These are phyloP conservation scores for Phialemoniopsis sp. DNA, from an alignment of 2,329 filamentous ascomycete genomes.

Conservation along the genomic window DNA sequence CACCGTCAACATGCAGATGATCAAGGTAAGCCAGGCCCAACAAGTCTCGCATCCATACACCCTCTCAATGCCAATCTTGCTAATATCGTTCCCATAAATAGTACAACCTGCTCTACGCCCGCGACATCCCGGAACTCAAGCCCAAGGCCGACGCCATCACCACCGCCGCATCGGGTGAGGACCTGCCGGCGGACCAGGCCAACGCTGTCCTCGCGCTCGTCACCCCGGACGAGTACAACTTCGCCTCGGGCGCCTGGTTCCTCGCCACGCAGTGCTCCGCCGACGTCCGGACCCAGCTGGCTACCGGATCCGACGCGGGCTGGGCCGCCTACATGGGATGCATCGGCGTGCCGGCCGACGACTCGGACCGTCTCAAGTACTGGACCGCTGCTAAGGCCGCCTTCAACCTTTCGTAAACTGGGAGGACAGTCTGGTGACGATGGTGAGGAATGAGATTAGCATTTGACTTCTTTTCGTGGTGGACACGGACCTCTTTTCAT, in stretches of 20 bases:
- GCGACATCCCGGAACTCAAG: slow-evolving; percentile 30
- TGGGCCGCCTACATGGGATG: slow-evolving; percentile 44
- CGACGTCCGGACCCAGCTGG: slow-evolving; percentile 25
- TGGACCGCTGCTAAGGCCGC: slow-evolving; percentile 42
- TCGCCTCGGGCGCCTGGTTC: slow-evolving; percentile 50
- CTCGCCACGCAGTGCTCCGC: slow-evolving; percentile 35
- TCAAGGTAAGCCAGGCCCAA: too few relatives aligned
- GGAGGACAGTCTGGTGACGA: slow-evolving; percentile 15
- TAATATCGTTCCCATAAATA: too few relatives aligned
- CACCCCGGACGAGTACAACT: slow-evolving; percentile 45
- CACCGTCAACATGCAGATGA: slow-evolving; percentile 53
- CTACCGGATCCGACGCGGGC: slow-evolving; percentile 30
- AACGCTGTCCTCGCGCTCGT: slow-evolving; percentile 39
- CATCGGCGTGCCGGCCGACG: slow-evolving; percentile 28
- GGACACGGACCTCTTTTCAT: too few relatives aligned
- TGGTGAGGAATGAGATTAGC: slow-evolving; percentile 5
- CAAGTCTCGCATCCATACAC: too few relatives aligned
- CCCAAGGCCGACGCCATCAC: slow-evolving; percentile 13
- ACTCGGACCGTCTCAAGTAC: slow-evolving; percentile 28
- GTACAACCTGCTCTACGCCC: slow-evolving; percentile 45
- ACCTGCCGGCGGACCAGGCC: slow-evolving; percentile 16
- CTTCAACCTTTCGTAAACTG: slow-evolving; percentile 27
- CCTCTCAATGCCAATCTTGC: slow-evolving; percentile 2
- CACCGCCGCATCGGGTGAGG: slow-evolving; percentile 17
- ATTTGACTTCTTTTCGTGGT: too few relatives aligned